Evolutionary conservation across 148 eudicot genomes (phyloP).

Genomic region (Bassia scoparia): DNA sequence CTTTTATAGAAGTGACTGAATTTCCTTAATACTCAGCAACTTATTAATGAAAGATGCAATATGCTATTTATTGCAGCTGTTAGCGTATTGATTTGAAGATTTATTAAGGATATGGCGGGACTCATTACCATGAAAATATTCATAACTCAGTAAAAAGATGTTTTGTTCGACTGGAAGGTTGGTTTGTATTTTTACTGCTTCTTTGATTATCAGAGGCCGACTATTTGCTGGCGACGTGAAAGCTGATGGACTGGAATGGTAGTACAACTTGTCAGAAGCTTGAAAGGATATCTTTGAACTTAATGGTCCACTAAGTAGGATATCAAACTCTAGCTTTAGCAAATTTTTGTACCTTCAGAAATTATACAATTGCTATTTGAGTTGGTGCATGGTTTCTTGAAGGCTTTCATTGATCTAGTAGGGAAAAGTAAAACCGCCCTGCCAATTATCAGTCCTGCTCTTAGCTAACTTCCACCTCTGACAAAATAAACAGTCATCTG

Average conservation of each 20-base stretch:
- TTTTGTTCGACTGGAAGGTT: constrained; percentile 1
- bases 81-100: not conserved
- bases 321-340: not conserved
- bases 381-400: no score
- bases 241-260: constrained; percentile 57
- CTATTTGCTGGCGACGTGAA: not conserved
- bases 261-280: constrained; percentile 40
- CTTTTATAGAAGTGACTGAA: not conserved
- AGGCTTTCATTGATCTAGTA: no score
- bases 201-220: not conserved
- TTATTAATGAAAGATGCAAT: not conserved
- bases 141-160: not conserved
- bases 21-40: not conserved
- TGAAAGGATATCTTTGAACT: constrained; percentile 37
- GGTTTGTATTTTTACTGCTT: not conserved
- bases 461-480: no score
- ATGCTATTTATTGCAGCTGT: not conserved
- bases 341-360: not conserved
- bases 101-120: not conserved
- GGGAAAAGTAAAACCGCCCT: no score
- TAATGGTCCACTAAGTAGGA: not conserved
- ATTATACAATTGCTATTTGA: not conserved
- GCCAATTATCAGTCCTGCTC: no score
- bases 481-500: no score
- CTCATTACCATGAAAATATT: constrained; percentile 1